Base-by-base conservation (phyloP, 177 flowering plant genomes). In the Vitis hybrid region DNA sequence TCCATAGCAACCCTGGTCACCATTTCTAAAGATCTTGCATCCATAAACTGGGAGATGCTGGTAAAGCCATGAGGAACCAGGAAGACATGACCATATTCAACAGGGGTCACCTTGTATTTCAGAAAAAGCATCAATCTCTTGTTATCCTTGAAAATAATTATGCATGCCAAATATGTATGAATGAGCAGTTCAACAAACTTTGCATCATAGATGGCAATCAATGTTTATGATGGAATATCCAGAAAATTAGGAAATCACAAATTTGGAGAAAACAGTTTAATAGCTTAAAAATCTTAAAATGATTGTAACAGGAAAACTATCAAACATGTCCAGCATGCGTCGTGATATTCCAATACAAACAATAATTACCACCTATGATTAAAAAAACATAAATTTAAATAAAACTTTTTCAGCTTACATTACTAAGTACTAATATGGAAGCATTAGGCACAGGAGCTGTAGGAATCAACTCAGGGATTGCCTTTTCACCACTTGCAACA, bases 51-150 rank as follows among this genome's bases (percentile, higher is more conserved):
- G 18, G 70, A 20, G 18, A 12, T 57, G 33, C 60, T 29, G 64
- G 39, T 55, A 50, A 57, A 63, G 18, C 62, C 69, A 51, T 10
- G n/a, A 13, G 83, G 81, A 26, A 73, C 69, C 59, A 80, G 57
- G 77, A 80, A 80, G 39, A 80, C 75, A 75, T 78, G 81, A 66
- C 81, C 83, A 22, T 80, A 80, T 51, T 77, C 83, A 15, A 78
- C 70, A 19, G 83, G 83, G 19, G 68, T 77, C 49, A 51, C 83
- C 83, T 80, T 52, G 48, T 70, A 70, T 57, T 75, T 49, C 20
- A 65, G 3, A 59, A 11, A 11, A 48, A 31, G 62, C 18, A 67
- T 45, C 39, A 64, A 56, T 73, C 10, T 7, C 16, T 49, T 29
- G 60, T 8, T 39, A 16, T 22, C 2, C 5, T 10, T 63, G 7